Percentiles rank a stretch among this genome's conserved stretches.
Conservation (phyloP, 371 early-diverging fungal genomes). For the Blastocladiella emersonii region DNA sequence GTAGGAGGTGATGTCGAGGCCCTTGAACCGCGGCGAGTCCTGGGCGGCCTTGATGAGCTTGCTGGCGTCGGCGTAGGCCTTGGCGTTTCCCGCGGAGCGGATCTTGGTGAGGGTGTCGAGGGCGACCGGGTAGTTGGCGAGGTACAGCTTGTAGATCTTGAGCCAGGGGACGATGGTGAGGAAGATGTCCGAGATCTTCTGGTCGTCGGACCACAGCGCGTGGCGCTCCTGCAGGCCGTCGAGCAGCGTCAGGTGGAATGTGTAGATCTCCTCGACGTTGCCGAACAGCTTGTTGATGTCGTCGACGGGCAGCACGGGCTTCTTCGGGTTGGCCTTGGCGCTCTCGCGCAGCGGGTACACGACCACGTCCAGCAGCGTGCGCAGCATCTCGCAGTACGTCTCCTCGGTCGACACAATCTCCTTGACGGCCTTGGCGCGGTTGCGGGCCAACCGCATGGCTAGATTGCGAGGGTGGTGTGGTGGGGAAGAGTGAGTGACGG, state of each 20-base stretch:
- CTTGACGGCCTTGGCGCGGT: slow-evolving; percentile 36
- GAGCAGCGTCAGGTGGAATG: slow-evolving; percentile 46
- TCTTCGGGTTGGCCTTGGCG: background rate
- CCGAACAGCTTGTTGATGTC: slow-evolving; percentile 47
- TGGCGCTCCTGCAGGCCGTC: background rate
- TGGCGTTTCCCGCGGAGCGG: background rate
- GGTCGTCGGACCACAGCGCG: background rate
- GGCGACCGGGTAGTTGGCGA: slow-evolving; percentile 58
- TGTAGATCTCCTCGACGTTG: slow-evolving; percentile 47
- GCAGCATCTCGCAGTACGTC: slow-evolving; percentile 48
- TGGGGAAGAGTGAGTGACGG: too few species aligned
- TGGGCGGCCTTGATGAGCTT: background rate
- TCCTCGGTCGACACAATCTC: slow-evolving; percentile 63
- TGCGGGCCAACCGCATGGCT: slow-evolving; percentile 9
- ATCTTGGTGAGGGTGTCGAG: background rate
- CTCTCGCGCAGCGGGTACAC: slow-evolving; percentile 7
- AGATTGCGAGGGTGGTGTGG: too few species aligned
- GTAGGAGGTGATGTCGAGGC: slow-evolving; percentile 7
- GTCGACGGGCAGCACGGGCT: slow-evolving; percentile 13
- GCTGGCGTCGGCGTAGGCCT: background rate
- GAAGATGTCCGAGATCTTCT: background rate
- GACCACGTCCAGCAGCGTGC: slow-evolving; percentile 14
- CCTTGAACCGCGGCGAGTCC: background rate
- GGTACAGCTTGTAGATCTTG: slow-evolving; percentile 47
- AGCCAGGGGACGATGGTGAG: slow-evolving; percentile 31